Conservation (phyloP, 1,284 basidiomycete genomes). For the Ustilago nuda region DNA sequence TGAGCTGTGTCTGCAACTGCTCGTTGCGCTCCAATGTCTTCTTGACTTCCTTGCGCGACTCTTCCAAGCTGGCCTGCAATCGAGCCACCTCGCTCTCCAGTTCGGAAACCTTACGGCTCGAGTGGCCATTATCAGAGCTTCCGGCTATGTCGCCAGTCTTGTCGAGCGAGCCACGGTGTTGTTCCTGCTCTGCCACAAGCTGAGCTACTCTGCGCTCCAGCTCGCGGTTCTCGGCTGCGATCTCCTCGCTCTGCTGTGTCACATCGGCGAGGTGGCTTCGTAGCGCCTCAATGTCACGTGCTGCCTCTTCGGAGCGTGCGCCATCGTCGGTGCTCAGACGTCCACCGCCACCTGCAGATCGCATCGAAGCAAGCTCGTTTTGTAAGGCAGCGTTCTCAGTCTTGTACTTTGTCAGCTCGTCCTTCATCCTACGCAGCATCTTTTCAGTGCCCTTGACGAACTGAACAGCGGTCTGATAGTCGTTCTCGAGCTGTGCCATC, state of each 20-base stretch:
- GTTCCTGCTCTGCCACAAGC: constrained; percentile 56
- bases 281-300: constrained; percentile 59
- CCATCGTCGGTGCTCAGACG: constrained; percentile 40
- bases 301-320: constrained; percentile 53
- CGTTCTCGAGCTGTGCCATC: constrained; percentile 82
- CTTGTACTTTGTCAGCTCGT: constrained; percentile 69
- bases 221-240: constrained; percentile 62
- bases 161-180: constrained; percentile 48
- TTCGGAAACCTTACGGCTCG: constrained; percentile 43
- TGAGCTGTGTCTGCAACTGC: constrained; percentile 50
- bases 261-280: constrained; percentile 56
- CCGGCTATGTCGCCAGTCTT: constrained; percentile 28
- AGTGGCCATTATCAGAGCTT: constrained; percentile 15
- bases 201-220: constrained; percentile 54
- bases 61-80: constrained; percentile 44
- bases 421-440: constrained; percentile 96
- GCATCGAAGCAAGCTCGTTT: constrained; percentile 39
- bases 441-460: constrained; percentile 90
- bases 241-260: constrained; percentile 61
- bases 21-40: constrained; percentile 57
- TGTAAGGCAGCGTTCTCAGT: constrained; percentile 66
- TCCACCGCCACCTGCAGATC: constrained; percentile 21
- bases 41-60: constrained; percentile 48
- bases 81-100: constrained; percentile 54
- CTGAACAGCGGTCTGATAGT: constrained; percentile 91